A percentile compares a stretch with the other conserved stretches of the same genome.
phyloP scores from a whole-genome alignment of 169 alveolate species.

The Cryptosporidium muris region DNA sequence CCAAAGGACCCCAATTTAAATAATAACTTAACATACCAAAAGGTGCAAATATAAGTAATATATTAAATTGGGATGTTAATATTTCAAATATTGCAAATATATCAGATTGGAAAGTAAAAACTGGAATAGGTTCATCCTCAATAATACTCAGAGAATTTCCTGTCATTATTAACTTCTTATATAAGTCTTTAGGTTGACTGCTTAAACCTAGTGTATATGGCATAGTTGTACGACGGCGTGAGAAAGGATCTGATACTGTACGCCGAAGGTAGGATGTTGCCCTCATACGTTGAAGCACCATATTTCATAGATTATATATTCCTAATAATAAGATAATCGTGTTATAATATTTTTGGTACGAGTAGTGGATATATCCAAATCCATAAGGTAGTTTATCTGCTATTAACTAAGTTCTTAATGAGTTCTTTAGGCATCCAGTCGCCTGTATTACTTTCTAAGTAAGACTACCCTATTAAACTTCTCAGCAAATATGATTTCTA shows the following conservation, averaged over 20 bases:
- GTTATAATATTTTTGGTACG: no score
- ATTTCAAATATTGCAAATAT: conserved; percentile 70
- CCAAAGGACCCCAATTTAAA: conserved; percentile 74
- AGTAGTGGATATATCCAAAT: no score
- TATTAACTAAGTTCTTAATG: no score
- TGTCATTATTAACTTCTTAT: conserved; percentile 23
- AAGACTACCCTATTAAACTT: no score
- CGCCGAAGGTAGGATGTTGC: conserved; percentile 80
- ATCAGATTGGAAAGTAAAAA: conserved; percentile 74
- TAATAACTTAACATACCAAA: conserved; percentile 76
- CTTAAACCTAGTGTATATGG: conserved; percentile 51
- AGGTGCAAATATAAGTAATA: conserved; percentile 77
- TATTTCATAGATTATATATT: conserved; percentile 18
- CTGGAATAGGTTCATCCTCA: conserved; percentile 51
- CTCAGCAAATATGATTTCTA: no score
- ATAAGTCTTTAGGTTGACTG: conserved; percentile 38
- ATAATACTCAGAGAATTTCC: conserved; percentile 23
- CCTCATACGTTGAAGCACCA: conserved; percentile 80
- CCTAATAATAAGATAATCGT: no score
- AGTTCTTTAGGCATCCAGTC: no score
- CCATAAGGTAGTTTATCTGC: no score
- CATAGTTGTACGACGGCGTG: conserved; percentile 54
- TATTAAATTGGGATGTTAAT: conserved; percentile 70
- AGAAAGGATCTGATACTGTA: conserved; percentile 77
- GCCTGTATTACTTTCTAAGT: no score